phyloP scores from a whole-genome alignment of 2,329 filamentous ascomycete species.

The Penicillium sp. region DNA sequence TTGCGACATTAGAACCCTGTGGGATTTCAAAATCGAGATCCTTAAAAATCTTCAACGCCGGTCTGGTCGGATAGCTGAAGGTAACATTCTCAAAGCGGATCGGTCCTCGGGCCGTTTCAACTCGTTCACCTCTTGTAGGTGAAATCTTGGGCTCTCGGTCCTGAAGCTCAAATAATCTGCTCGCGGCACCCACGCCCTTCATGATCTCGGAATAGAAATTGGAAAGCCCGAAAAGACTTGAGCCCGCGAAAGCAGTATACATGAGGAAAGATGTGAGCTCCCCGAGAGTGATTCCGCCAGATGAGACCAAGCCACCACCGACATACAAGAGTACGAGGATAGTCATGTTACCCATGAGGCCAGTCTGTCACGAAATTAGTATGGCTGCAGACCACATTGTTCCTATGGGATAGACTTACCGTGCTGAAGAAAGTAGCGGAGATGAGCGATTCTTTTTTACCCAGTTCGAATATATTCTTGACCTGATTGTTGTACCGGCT shows the following conservation, averaged over 20 bases:
- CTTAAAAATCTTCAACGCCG: constrained; percentile 87
- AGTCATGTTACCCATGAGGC: constrained; percentile 94
- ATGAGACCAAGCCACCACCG: constrained; percentile 84
- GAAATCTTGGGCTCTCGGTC: constrained; percentile 82
- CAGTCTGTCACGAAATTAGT: constrained; percentile 56
- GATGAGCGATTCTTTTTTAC: constrained; percentile 79
- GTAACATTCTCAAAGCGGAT: constrained; percentile 83
- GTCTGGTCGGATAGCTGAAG: constrained; percentile 91
- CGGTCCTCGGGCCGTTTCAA: constrained; percentile 77
- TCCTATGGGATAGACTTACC: constrained; percentile 28
- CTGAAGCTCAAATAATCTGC: constrained; percentile 89
- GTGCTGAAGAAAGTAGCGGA: constrained; percentile 84
- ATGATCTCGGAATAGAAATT: constrained; percentile 98
- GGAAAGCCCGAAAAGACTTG: constrained; percentile 87
- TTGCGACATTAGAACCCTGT: constrained; percentile 88
- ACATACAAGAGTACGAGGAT: constrained; percentile 86
- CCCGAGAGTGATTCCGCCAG: constrained; percentile 80
- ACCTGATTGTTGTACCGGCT: constrained; percentile 88
- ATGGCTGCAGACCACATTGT: neutral
- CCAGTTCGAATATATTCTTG: constrained; percentile 84
- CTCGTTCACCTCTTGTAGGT: constrained; percentile 75
- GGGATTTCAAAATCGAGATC: constrained; percentile 86
- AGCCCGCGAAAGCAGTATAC: constrained; percentile 86
- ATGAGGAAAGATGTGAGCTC: constrained; percentile 96
- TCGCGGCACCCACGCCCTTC: constrained; percentile 98